phyloP scores from a whole-genome alignment of 805 yeast species.

The Kregervanrija fluxuum region DNA sequence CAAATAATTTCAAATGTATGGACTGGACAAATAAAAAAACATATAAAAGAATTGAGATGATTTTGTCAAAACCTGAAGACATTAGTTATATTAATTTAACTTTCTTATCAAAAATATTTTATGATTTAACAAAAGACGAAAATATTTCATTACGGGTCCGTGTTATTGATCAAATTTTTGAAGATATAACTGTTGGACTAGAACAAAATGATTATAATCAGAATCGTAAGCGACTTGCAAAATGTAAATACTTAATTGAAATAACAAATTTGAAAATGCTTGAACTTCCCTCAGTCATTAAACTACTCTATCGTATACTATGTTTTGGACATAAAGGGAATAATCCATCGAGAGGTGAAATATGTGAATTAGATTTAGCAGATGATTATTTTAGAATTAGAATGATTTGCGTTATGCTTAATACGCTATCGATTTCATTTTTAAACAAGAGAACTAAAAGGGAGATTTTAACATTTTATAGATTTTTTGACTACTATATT shows the following conservation, averaged over 20 bases:
- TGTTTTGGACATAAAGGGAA: slow-evolving; percentile 60
- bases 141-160: slow-evolving; percentile 20
- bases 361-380: slow-evolving; percentile 48
- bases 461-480: slow-evolving; percentile 36
- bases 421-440: slow-evolving; percentile 14
- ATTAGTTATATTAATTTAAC: slow-evolving; percentile 51
- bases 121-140: slow-evolving; percentile 23
- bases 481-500: slow-evolving; percentile 65
- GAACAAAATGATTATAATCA: slow-evolving; percentile 54
- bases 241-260: slow-evolving; percentile 53
- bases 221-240: slow-evolving; percentile 56
- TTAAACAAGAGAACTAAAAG: slow-evolving; percentile 11
- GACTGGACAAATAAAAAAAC: slow-evolving; percentile 39
- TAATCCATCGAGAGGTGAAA: slow-evolving; percentile 40
- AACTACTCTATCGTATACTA: slow-evolving; percentile 47
- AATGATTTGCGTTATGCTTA: slow-evolving; percentile 39
- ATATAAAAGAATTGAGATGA: slow-evolving; percentile 21
- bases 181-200: slow-evolving; percentile 55
- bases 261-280: slow-evolving; percentile 44
- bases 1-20: slow-evolving; percentile 34
- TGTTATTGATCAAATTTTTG: slow-evolving; percentile 58
- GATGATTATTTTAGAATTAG: slow-evolving; percentile 68
- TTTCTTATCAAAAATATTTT: slow-evolving; percentile 41
- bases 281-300: slow-evolving; percentile 38
- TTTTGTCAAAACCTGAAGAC: slow-evolving; percentile 55